Conservation (phyloP, 1,139 yeast genomes). For the Candida mesenterica region DNA sequence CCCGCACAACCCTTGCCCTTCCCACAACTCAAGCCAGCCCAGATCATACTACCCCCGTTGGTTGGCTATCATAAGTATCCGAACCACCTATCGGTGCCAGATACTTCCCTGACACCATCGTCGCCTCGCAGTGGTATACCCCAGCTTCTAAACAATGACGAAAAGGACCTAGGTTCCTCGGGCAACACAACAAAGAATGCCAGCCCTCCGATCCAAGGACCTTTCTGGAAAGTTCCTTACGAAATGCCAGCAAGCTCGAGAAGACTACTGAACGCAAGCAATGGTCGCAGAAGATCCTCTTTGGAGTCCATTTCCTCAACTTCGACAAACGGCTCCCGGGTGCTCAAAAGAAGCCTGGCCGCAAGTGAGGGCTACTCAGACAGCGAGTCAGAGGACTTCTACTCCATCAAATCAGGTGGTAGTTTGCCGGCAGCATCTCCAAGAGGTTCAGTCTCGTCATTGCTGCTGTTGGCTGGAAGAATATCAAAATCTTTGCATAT, state of each 20-base stretch:
- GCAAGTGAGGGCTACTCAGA: conserved; percentile 29
- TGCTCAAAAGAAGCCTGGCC: conserved; percentile 29
- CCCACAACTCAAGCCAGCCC: conserved; percentile 13
- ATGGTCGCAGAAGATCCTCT: conserved; percentile 30
- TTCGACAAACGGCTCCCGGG: conserved; percentile 32
- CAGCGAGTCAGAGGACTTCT: conserved; percentile 41
- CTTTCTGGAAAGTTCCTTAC: conserved; percentile 53
- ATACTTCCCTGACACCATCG: conserved; percentile 1
- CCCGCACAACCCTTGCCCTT: conserved; percentile 20
- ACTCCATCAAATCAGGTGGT: conserved; percentile 25
- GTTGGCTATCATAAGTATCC: conserved; percentile 13
- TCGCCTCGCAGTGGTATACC: conserved; percentile 3
- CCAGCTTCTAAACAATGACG: background rate
- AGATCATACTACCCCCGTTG: conserved; percentile 27
- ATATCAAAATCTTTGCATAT: conserved; percentile 16
- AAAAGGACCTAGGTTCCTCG: no score
- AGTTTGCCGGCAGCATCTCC: conserved; percentile 32
- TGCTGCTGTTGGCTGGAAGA: conserved; percentile 48
- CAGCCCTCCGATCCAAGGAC: conserved; percentile 44
- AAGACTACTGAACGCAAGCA: conserved; percentile 3
- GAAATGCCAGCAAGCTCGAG: conserved; percentile 39
- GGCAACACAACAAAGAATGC: conserved; percentile 5
- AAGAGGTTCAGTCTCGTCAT: conserved; percentile 43
- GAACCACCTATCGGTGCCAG: background rate
- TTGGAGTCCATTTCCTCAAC: conserved; percentile 35